Evolutionary conservation across 495 filamentous ascomycete species (phyloP).

Genomic region (Cetradonia linearis): DNA sequence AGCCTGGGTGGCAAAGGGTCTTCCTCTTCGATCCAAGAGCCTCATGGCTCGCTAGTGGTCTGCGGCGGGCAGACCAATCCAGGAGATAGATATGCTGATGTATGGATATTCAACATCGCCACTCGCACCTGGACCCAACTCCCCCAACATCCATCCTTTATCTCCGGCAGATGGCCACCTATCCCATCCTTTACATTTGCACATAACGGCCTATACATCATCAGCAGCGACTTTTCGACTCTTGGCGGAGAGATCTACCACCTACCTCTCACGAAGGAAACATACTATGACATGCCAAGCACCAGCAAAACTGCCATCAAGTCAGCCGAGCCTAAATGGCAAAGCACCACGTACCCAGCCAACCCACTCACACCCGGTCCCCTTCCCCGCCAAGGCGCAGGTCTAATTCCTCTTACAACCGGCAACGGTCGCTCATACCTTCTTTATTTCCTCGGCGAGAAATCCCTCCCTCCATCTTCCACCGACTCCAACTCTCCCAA

Average conservation of each 20-base stretch:
- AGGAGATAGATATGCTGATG: conserved; percentile 27
- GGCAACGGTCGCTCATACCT: conserved; percentile 44
- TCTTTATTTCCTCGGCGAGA: conserved; percentile 41
- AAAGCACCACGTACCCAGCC: conserved; percentile 29
- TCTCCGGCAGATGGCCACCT: background rate
- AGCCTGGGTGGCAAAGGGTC: conserved; percentile 24
- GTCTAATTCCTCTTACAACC: conserved; percentile 38
- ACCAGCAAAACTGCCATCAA: conserved; percentile 1
- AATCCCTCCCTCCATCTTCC: conserved; percentile 1
- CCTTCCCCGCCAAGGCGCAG: conserved; percentile 34
- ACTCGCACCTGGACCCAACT: conserved; percentile 37
- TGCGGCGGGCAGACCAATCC: conserved; percentile 32
- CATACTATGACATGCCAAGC: conserved; percentile 12
- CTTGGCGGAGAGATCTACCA: conserved; percentile 36
- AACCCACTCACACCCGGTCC: conserved; percentile 34
- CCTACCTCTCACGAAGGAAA: conserved; percentile 30
- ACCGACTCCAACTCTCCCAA: background rate
- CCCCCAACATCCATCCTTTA: conserved; percentile 29
- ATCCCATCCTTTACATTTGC: conserved; percentile 32
- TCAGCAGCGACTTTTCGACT: conserved; percentile 27
- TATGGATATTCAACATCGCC: conserved; percentile 39
- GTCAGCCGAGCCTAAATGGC: conserved; percentile 32
- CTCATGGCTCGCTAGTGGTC: conserved; percentile 35
- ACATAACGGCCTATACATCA: conserved; percentile 36
- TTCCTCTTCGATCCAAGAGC: conserved; percentile 18